These are phyloP conservation scores for Monascus purpureus DNA, from an alignment of 495 filamentous ascomycete species.

Conservation along the genomic window DNA sequence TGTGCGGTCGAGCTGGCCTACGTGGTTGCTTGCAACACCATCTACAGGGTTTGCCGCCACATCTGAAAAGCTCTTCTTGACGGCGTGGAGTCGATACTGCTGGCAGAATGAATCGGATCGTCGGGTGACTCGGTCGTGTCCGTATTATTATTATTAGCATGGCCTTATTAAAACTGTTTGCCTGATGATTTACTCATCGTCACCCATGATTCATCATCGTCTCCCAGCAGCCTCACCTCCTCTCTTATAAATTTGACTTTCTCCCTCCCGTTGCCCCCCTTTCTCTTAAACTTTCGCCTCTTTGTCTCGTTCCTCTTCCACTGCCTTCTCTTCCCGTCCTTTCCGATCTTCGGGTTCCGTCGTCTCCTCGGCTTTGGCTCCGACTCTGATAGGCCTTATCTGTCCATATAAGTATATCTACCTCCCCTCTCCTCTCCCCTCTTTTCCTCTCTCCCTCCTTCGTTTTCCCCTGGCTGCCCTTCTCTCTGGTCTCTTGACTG, in stretches of 20 bases:
- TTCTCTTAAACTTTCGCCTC: constrained; percentile 1
- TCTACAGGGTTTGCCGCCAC: no score
- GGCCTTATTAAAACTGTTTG: no score
- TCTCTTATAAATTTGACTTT: background rate
- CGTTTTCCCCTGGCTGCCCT: constrained; percentile 26
- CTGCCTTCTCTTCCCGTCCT: constrained; percentile 11
- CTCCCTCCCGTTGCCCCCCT: background rate
- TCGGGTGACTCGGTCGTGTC: no score
- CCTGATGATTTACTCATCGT: no score
- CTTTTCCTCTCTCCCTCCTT: constrained; percentile 21
- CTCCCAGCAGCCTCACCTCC: no score
- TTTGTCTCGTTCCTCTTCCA: constrained; percentile 7
- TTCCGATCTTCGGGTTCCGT: constrained; percentile 15
- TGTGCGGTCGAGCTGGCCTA: no score
- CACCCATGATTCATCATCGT: no score
- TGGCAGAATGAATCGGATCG: no score
- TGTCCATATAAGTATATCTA: constrained; percentile 4
- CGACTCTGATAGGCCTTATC: constrained; percentile 5
- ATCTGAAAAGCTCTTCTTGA: no score
- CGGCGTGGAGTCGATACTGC: no score
- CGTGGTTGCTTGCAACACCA: no score
- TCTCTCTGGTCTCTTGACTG: constrained; percentile 13
- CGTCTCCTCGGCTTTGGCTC: constrained; percentile 4
- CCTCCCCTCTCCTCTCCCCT: constrained; percentile 13
- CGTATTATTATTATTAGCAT: no score